Percentiles rank a stretch among this genome's conserved stretches.
Conservation (phyloP, 2,329 filamentous ascomycete species). For the Penicillium sp. region DNA sequence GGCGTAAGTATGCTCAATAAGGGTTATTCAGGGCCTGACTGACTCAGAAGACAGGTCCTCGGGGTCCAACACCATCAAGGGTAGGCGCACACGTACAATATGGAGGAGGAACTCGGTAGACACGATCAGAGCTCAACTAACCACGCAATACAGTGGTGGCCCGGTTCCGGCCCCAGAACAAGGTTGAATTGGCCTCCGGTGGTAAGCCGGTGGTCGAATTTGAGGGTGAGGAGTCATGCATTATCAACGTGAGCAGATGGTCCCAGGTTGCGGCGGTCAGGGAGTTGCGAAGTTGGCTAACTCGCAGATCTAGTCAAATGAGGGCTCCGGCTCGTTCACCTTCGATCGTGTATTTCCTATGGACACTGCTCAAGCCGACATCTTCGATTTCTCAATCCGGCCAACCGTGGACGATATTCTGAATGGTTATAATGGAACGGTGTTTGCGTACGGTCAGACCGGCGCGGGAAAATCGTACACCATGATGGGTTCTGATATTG, state of each 20-base stretch:
- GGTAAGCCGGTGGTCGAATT: constrained; percentile 92
- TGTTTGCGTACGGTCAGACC: constrained; percentile 98
- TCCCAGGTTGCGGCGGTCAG: neutral
- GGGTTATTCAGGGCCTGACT: constrained; percentile 12
- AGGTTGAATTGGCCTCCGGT: constrained; percentile 84
- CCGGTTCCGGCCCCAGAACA: constrained; percentile 96
- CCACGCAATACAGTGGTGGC: constrained; percentile 71
- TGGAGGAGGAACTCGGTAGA: neutral
- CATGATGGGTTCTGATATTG: constrained; percentile 97
- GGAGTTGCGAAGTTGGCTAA: constrained; percentile 24
- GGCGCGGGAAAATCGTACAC: constrained; percentile 98
- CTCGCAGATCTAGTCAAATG: constrained; percentile 65
- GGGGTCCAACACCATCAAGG: constrained; percentile 55
- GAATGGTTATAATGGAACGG: constrained; percentile 98
- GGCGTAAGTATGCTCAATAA: constrained; percentile 47
- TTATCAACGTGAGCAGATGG: constrained; percentile 69
- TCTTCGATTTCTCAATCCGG: constrained; percentile 97
- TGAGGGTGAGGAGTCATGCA: constrained; percentile 84
- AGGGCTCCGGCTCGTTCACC: constrained; percentile 83
- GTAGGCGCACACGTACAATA: constrained; percentile 43
- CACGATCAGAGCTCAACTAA: constrained; percentile 44
- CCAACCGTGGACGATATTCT: constrained; percentile 96
- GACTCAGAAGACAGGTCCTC: constrained; percentile 24
- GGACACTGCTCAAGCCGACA: constrained; percentile 83
- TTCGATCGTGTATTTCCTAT: constrained; percentile 98